A percentile compares a stretch with the other conserved stretches of the same genome.
phyloP scores from a whole-genome alignment of 108 stramenopile species.

The Schizochytrium sp. region DNA sequence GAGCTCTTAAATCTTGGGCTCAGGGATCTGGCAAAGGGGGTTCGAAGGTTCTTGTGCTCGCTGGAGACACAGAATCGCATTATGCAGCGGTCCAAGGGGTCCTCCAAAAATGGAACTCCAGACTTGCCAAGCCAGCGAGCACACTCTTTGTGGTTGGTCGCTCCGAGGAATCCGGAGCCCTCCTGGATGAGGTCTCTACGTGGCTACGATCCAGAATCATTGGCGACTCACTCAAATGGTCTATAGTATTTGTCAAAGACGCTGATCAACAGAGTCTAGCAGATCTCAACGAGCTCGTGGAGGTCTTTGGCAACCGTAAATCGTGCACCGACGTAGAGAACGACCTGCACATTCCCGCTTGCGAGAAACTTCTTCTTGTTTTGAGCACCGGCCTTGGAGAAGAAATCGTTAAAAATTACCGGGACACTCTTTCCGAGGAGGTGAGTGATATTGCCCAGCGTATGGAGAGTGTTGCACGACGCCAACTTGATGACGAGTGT shows the following conservation, averaged over 20 bases:
- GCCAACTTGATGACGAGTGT: not conserved
- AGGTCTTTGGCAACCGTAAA: not conserved
- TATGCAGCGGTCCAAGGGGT: not conserved
- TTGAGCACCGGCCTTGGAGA: not conserved
- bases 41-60: slow-evolving; percentile 31
- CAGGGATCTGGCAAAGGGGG: not conserved
- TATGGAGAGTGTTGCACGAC: not conserved
- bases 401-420: not conserved
- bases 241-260: not conserved
- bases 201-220: not conserved
- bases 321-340: not conserved
- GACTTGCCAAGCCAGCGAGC: not conserved
- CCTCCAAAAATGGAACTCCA: not conserved
- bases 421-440: not conserved
- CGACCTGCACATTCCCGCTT: not conserved
- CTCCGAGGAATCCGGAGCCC: not conserved
- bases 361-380: not conserved
- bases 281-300: not conserved
- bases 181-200: not conserved
- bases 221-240: not conserved
- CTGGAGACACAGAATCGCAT: not conserved
- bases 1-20: not conserved
- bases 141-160: not conserved
- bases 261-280: not conserved
- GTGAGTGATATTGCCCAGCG: not conserved